Conservation (phyloP, 371 early-diverging fungal genomes). For the Paraphysoderma sedebokerense region DNA sequence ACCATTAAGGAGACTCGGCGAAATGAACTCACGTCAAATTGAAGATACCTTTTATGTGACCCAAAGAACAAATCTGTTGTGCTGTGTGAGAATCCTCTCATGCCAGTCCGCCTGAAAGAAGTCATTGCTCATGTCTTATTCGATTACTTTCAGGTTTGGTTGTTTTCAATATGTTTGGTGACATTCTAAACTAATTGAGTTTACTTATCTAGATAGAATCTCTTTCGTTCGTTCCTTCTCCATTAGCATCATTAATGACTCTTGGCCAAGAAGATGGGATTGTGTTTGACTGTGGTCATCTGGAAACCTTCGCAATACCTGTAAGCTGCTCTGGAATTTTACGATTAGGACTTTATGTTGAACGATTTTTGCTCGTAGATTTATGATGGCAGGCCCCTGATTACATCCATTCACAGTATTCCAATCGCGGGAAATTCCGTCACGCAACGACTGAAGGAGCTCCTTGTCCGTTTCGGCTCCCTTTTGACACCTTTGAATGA, state of each 20-base stretch:
- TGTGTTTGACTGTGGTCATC: constrained; percentile 64
- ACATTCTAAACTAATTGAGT: background rate
- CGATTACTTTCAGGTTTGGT: constrained; percentile 48
- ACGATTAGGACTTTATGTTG: too few relatives aligned
- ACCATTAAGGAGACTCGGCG: too few relatives aligned
- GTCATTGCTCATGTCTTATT: constrained; percentile 53
- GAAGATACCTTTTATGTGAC: constrained; percentile 60
- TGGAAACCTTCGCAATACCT: constrained; percentile 58
- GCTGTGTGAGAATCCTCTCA: constrained; percentile 56
- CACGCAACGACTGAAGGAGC: background rate
- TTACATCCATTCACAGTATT: background rate
- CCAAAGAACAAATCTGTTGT: constrained; percentile 74
- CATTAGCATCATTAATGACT: constrained; percentile 56
- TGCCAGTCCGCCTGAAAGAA: constrained; percentile 54
- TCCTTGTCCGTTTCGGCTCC: background rate
- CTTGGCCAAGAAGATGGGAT: constrained; percentile 62
- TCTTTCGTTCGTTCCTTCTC: constrained; percentile 58
- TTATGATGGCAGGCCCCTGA: background rate
- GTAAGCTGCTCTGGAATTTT: too few relatives aligned
- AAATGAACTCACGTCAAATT: too few relatives aligned
- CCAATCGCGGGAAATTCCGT: background rate
- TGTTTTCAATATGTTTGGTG: background rate
- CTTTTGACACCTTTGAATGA: background rate
- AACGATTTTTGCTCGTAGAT: too few relatives aligned
- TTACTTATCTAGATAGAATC: constrained; percentile 42